Percentiles rank a stretch among this genome's conserved stretches.
Evolutionary conservation across 1,139 yeast genomes (phyloP).

Genomic region (Pichia sp.): DNA sequence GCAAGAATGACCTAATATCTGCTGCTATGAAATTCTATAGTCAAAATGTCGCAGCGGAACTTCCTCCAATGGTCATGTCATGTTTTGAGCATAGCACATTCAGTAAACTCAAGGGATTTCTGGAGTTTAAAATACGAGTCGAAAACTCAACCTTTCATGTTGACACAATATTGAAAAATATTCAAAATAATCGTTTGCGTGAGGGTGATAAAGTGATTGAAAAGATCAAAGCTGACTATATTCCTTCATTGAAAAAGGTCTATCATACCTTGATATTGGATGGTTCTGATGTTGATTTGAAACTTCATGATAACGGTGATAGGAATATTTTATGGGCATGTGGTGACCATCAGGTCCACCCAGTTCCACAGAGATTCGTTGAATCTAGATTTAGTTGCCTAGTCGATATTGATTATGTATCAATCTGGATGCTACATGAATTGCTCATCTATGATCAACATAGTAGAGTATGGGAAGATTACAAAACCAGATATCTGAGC

Average conservation of each 20-base stretch:
- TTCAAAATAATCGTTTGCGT: conserved; percentile 12
- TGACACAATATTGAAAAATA: conserved; percentile 5
- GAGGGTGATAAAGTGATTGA: conserved; percentile 3
- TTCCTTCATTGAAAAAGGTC: conserved; percentile 10
- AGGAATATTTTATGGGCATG: conserved; percentile 43
- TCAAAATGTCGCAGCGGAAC: conserved; percentile 46
- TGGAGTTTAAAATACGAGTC: conserved; percentile 46
- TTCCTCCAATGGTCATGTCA: conserved; percentile 40
- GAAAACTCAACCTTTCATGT: conserved; percentile 36
- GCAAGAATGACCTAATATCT: conserved; percentile 21
- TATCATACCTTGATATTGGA: conserved; percentile 1
- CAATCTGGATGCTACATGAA: conserved; percentile 33
- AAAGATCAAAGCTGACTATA: not conserved
- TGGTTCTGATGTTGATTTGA: conserved; percentile 18
- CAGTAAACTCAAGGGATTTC: conserved; percentile 59
- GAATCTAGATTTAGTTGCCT: conserved; percentile 4
- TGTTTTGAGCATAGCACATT: conserved; percentile 55
- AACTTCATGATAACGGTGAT: conserved; percentile 48
- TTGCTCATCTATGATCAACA: conserved; percentile 27
- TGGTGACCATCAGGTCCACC: conserved; percentile 33
- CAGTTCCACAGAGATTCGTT: conserved; percentile 3
- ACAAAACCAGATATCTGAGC: conserved; percentile 16
- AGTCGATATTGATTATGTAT: conserved; percentile 22
- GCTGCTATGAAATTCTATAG: conserved; percentile 40
- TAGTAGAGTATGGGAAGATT: conserved; percentile 18